These are phyloP conservation scores for Phytophthora podocarpi DNA, from an alignment of 352 stramenopile genomes.

Conservation along the genomic window DNA sequence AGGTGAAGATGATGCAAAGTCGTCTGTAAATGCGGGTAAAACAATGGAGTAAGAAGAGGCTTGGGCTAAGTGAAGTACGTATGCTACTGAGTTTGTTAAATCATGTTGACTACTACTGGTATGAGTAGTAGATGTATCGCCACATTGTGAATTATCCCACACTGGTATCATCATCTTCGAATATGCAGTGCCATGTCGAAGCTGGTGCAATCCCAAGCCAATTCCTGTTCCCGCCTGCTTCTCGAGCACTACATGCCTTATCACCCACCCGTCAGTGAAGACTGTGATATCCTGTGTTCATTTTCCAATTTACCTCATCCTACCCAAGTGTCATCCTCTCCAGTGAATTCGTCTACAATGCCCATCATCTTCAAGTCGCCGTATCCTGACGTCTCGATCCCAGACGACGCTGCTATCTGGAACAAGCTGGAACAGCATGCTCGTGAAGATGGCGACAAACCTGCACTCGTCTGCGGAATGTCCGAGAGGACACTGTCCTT, in stretches of 20 bases:
- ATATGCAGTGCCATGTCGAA: background rate
- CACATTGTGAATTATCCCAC: background rate
- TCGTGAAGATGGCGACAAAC: constrained; percentile 24
- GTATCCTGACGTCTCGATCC: constrained; percentile 31
- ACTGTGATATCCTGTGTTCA: constrained; percentile 2
- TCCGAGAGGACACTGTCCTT: constrained; percentile 42
- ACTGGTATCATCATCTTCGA: background rate
- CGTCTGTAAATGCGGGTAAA: constrained; percentile 21
- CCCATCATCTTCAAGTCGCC: constrained; percentile 51
- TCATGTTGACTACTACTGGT: too few species aligned
- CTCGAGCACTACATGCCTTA: background rate
- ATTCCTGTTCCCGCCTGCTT: background rate
- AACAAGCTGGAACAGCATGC: constrained; percentile 47
- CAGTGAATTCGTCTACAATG: constrained; percentile 21
- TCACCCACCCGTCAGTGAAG: too few species aligned
- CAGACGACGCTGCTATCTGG: constrained; percentile 44
- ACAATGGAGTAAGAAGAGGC: background rate
- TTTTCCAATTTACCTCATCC: constrained; percentile 21
- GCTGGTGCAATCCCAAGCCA: background rate
- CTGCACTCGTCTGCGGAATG: constrained; percentile 47
- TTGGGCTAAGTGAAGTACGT: background rate
- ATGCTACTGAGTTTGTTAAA: too few species aligned
- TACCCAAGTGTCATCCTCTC: background rate
- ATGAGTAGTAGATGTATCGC: too few species aligned
- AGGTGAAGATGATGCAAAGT: constrained; percentile 33